These are phyloP conservation scores for Orobanche coerulescens DNA, from an alignment of 257 asterid species.

Conservation along the genomic window DNA sequence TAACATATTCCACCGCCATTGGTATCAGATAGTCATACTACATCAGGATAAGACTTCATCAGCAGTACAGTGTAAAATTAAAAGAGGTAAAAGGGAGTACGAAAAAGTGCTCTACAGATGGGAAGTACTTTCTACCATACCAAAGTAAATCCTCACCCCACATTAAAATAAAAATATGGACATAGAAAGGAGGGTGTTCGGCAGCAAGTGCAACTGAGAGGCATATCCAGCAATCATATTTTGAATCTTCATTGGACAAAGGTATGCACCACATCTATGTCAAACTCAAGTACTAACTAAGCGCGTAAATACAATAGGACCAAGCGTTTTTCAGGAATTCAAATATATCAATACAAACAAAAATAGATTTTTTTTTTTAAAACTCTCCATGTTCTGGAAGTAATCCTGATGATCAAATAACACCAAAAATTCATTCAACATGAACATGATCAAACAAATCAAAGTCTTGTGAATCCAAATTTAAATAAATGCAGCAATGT, in stretches of 20 bases:
- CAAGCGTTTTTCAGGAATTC: not conserved
- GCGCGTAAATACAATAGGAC: not conserved
- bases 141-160: conserved; percentile 3
- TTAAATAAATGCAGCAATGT: not conserved
- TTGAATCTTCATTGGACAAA: not conserved
- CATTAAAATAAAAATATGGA: not conserved
- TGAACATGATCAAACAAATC: not conserved
- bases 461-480: not conserved
- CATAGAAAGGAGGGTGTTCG: not conserved
- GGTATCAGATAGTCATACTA: not conserved
- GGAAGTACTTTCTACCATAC: not conserved
- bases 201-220: not conserved
- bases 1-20: not conserved
- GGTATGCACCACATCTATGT: not conserved
- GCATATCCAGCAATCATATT: not conserved
- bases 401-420: conserved; percentile 1
- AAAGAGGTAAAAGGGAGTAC: not conserved
- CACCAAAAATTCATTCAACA: not conserved
- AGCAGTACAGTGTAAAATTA: not conserved
- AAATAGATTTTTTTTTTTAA: not conserved
- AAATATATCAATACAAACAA: not conserved
- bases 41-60: not conserved
- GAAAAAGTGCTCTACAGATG: not conserved
- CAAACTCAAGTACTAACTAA: not conserved
- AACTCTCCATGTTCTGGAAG: not conserved